phyloP scores from a whole-genome alignment of 2,329 filamentous ascomycete species.

The Paecilomyces fulvus region DNA sequence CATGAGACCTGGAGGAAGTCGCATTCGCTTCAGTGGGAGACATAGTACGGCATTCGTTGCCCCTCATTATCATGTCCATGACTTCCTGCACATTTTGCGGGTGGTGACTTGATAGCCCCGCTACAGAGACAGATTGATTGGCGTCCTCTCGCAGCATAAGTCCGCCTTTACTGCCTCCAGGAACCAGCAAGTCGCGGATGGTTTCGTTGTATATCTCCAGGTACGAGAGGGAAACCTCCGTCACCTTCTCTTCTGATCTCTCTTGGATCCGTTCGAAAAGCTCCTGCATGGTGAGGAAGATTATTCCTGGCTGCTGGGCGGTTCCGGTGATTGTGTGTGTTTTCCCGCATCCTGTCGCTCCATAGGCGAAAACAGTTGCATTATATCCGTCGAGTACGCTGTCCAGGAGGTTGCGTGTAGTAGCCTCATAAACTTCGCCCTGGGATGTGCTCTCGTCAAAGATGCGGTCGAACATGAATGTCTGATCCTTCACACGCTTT shows the following conservation, averaged over 20 bases:
- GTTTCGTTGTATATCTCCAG: conserved; percentile 99
- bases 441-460: conserved; percentile 95
- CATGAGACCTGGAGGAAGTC: conserved; percentile 93
- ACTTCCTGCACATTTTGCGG: conserved; percentile 89
- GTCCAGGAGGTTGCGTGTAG: conserved; percentile 80
- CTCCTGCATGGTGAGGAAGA: conserved; percentile 98
- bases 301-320: conserved; percentile 86
- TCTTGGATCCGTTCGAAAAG: conserved; percentile 95
- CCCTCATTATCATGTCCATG: conserved; percentile 97
- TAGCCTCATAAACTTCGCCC: conserved; percentile 88
- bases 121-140: conserved; percentile 84
- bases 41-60: conserved; percentile 90
- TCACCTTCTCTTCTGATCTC: conserved; percentile 72
- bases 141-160: conserved; percentile 92
- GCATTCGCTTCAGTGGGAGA: conserved; percentile 96
- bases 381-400: conserved; percentile 97
- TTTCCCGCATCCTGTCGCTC: conserved; percentile 95
- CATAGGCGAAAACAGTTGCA: conserved; percentile 96
- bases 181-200: conserved; percentile 88
- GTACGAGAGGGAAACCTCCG: conserved; percentile 87
- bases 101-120: conserved; percentile 82
- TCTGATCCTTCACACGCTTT: conserved; percentile 94
- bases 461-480: conserved; percentile 91
- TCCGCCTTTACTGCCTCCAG: conserved; percentile 70
- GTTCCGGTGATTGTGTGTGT: conserved; percentile 97